Evolutionary conservation across 179 eudicot genomes (phyloP), one percentile per base, ranked within the genome.

Genomic region (Pouteria campechiana): DNA sequence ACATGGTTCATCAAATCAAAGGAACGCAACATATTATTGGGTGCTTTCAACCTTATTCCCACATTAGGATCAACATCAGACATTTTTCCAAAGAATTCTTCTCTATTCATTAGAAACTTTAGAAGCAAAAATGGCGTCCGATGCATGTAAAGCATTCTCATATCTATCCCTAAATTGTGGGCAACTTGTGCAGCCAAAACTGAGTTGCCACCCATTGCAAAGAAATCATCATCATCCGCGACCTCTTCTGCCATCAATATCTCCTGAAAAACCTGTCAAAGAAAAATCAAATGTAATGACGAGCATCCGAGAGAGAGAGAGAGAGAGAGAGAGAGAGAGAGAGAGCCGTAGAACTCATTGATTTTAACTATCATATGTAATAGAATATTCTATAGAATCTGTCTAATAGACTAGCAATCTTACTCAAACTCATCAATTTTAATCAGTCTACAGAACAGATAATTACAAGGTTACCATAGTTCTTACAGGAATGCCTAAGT

Each of bases 141-240:
- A 50, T 57, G 81, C 60, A 70, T 52, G 50, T 89, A 86, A 2
- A 89, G 49, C 50, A 74, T 32, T 53, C 76, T 76, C 95, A 89
- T 89, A 55, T 81, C 73, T 44, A 79, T 70, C 50, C 86, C 93
- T 60, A 89, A 46, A 25, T 67, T 72, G 57, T 85, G 62, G 45
- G 86, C 78, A 54, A 59, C 74, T 64, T 81, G 84, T 37, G 97
- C 97, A 20, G 93, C 93, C 41, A 72, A 45, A 19, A 89, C 32
- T 29, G 97, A 89, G 65, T 76, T 79, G 54, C 97, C 93, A 50
- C 97, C 97, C 55, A 89, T 52, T 32, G 37, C 63, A 58, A 89
- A 89, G 49, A 89, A 89, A 46, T 89, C 74, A 51, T 74, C 86
- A 65, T 81, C 67, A 30, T 36, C 41, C 11, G 62, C 69, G 53